Percentiles rank a stretch among this genome's conserved stretches.
Conservation (phyloP, 768 basidiomycete genomes). For the Saitozyma sp. region DNA sequence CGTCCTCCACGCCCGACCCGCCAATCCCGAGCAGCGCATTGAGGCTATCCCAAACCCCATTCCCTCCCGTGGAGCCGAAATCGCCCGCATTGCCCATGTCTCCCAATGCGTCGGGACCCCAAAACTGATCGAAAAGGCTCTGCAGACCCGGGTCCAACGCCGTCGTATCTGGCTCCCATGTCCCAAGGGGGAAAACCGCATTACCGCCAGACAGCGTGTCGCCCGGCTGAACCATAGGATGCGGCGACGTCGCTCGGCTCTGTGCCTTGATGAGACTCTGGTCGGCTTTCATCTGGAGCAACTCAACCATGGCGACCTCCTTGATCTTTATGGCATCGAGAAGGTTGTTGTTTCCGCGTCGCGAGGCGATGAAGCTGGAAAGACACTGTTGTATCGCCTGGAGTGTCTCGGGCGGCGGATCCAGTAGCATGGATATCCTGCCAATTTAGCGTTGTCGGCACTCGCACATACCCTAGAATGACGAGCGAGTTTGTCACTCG, state of each 20-base stretch:
- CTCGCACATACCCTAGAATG: conserved; percentile 9
- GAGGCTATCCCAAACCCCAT: conserved; percentile 3
- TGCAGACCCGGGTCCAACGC: not conserved
- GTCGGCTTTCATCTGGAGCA: conserved; percentile 3
- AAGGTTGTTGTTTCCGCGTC: not conserved
- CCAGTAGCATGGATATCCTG: conserved; percentile 2
- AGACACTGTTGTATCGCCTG: conserved; percentile 1
- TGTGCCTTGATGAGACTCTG: too few relatives aligned
- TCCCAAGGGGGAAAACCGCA: too few relatives aligned
- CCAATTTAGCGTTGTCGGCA: not conserved
- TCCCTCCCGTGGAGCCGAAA: too few relatives aligned
- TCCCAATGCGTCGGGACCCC: conserved; percentile 1
- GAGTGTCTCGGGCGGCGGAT: conserved; percentile 1
- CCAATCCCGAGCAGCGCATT: not conserved
- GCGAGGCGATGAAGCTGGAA: not conserved
- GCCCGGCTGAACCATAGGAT: too few relatives aligned
- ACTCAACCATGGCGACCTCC: conserved; percentile 3
- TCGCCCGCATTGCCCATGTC: too few relatives aligned
- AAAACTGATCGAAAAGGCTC: conserved; percentile 4
- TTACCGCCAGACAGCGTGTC: too few relatives aligned
- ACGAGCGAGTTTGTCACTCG: conserved; percentile 9
- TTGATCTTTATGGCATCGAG: conserved; percentile 6
- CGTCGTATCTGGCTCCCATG: not conserved
- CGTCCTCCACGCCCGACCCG: too few relatives aligned
- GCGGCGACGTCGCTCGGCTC: too few relatives aligned